Base-by-base conservation (phyloP, 2,329 filamentous ascomycete species). In the Colletotrichum nymphaeae region DNA sequence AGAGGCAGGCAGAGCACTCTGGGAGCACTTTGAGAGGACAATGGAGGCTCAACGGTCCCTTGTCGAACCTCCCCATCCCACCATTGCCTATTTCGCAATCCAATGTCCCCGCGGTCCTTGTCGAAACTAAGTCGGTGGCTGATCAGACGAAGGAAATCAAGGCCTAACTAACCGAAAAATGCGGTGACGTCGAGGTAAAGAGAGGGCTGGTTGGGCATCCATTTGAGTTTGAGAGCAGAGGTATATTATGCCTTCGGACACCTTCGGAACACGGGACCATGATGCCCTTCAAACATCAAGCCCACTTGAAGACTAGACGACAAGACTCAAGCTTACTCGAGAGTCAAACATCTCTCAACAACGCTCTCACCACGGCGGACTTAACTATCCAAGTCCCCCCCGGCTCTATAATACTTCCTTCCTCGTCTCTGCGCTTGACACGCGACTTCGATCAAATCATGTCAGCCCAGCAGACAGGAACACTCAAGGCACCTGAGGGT, bases 121-220 rank as follows among this genome's bases (percentile, higher is more conserved):
- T 74, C 68, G 63, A 71, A 74, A 74, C 67, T 67, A 74, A 59
- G 22, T 67, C 28, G 52, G 52, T 68, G 72, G 72, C 68, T 72
- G 72, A 74, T 72, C 68, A 74, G 69, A 74, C 68, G 72, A 53
- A 59, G 46, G 55, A 58, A 58, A 67, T 42, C 57, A 74, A 63
- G 72, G 68, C 68, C 72, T 67, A 56, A 67, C 3, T 30, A 67
- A 42, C 32, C n/a, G 52, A 73, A 32, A 35, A 35, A 24, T 26
- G 56, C 71, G 60, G 71, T 74, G 72, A 74, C 72, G 72, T 74
- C 59, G 72, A 42, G 59, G n/a, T 14, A 52, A 3, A 49, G 22
- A 56, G 70, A 60, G 60, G 42, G 56, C 49, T 73, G 71, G 62
- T 62, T 22, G 56, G 70, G 35, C 60, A 63, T 53, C 24, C 46